Percentiles rank a stretch among this genome's conserved stretches.
Evolutionary conservation across 768 basidiomycete species (phyloP).

Genomic region (Termitomyces sp.): DNA sequence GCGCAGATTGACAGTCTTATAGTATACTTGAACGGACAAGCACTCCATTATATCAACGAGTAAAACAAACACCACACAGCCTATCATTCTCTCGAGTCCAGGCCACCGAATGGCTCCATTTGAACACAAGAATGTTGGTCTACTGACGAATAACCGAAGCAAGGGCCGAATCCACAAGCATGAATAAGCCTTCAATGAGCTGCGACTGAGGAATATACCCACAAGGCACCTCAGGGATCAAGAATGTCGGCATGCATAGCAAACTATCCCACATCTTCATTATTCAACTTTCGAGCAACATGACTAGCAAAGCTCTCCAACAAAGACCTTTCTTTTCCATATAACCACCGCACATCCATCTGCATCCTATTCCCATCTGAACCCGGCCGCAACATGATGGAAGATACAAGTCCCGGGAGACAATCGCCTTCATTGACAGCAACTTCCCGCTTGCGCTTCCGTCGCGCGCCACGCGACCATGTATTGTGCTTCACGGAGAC

Average conservation of each 20-base stretch:
- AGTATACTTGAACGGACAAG: too few species aligned
- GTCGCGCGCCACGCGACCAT: slow-evolving; percentile 66
- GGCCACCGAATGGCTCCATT: too few species aligned
- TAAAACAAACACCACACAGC: too few species aligned
- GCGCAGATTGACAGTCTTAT: too few species aligned
- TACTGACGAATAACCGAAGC: too few species aligned
- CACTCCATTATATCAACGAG: too few species aligned
- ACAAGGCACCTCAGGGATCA: too few species aligned
- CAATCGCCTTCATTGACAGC: background rate
- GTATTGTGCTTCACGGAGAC: slow-evolving; percentile 35
- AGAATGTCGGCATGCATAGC: background rate
- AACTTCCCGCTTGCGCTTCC: slow-evolving; percentile 30
- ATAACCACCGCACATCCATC: slow-evolving; percentile 57
- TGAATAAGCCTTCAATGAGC: too few species aligned
- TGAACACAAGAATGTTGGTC: too few species aligned
- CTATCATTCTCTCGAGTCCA: too few species aligned
- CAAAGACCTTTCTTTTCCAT: slow-evolving; percentile 47
- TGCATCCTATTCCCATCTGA: background rate
- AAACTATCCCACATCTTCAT: background rate
- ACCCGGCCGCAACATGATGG: slow-evolving; percentile 4
- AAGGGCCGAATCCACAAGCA: too few species aligned
- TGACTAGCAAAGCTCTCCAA: slow-evolving; percentile 70
- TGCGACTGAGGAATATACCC: too few species aligned
- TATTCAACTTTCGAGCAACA: slow-evolving; percentile 43
- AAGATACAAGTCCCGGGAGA: slow-evolving; percentile 10